Conservation (phyloP, 2,329 filamentous ascomycete species). For the Aschersonia sp. region DNA sequence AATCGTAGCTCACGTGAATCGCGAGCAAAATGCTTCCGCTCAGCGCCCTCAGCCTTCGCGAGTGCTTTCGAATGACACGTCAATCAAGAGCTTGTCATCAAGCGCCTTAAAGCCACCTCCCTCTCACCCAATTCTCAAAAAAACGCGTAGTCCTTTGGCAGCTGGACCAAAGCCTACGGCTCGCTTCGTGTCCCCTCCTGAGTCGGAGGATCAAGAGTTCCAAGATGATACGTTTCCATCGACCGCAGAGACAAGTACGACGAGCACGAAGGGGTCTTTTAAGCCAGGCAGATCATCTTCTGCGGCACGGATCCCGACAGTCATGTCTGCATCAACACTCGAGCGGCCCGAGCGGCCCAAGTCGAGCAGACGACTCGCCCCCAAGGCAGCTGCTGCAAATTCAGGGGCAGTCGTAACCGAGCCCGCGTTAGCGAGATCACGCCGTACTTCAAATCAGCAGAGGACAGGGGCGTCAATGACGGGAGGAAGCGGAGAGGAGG, state of each 20-base stretch:
- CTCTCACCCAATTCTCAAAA: conserved; percentile 45
- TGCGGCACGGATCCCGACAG: conserved; percentile 5
- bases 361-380: neutral
- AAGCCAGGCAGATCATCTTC: conserved; percentile 4
- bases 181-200: conserved; percentile 42
- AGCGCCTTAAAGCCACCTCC: conserved; percentile 29
- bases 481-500: no score
- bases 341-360: conserved; percentile 7
- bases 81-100: conserved; percentile 20
- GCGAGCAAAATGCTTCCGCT: conserved; percentile 4
- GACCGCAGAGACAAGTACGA: conserved; percentile 23
- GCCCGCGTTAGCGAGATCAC: neutral
- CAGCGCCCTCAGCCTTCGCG: conserved; percentile 5
- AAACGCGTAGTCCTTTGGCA: conserved; percentile 36
- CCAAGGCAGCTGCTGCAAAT: neutral
- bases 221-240: conserved; percentile 19
- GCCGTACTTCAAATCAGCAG: conserved; percentile 8
- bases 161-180: conserved; percentile 43
- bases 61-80: conserved; percentile 8
- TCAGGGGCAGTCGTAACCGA: neutral
- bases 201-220: conserved; percentile 28
- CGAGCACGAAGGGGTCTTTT: conserved; percentile 15
- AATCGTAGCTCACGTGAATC: conserved; percentile 10
- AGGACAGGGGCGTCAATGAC: conserved; percentile 1
- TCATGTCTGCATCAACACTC: conserved; percentile 18